Base-by-base conservation (phyloP, 139 green algal species). In the Asterochloris erici region DNA sequence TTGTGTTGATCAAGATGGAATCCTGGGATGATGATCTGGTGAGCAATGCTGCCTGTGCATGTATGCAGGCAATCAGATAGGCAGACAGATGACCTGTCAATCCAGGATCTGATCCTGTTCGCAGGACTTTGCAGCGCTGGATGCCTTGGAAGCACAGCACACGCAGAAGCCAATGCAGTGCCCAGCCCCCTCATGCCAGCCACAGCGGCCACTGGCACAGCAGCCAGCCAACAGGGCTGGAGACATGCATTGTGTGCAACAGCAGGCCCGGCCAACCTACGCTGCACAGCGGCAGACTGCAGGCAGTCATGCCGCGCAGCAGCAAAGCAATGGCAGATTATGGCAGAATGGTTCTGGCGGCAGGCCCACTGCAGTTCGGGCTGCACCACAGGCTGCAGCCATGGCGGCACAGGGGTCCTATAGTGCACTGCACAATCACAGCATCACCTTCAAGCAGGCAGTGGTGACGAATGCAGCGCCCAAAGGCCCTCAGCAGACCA, bases 111-210 rank as follows among this genome's bases (percentile, higher is more conserved):
- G 17, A 23, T 23, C 66, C 66, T 54, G 23, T 69, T 17, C 76
- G 78, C 83, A 87, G 83, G 83, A 87, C 79, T 79, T 87, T 29
- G 79, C 79, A 26, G 70, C 60, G 17, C n/a, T 87, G 9, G 79
- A 87, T 68, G 83, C 74, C 19, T 13, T 87, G 66, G 79, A 82
- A 16, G 83, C 83, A 14, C 74, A 84, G 19, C 24, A 29, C 14
- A 62, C 79, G 10, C 9, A 12, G 2, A 86, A 83, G 61, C 61
- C 28, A 13, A 77, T 13, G 38, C 27, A 27, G 9, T 54, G 28
- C 21, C 47, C 73, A 74, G 26, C 17, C 23, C 12, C 29, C 10
- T 1, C 62, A 62, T 27, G 13, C 12, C 11, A 23, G 26, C 11
- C n/a, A 27, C 26, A 73, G 70, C n/a, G 60, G 71, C 12, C 79